These are phyloP conservation scores for Lophiotrema nucula DNA, from an alignment of 495 filamentous ascomycete species.

Conservation along the genomic window DNA sequence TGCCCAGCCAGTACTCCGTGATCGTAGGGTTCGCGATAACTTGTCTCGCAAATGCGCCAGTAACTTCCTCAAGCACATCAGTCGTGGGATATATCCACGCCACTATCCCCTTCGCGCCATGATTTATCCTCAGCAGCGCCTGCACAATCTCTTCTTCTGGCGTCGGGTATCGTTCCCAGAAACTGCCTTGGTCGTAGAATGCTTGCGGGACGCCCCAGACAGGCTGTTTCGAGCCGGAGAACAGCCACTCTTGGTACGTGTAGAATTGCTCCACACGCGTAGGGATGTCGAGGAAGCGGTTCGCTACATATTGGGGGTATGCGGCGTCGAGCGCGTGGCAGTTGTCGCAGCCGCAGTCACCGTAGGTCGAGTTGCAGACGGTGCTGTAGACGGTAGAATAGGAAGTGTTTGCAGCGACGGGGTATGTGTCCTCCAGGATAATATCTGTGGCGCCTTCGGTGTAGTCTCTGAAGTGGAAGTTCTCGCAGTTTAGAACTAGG, in stretches of 20 bases:
- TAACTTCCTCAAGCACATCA: constrained; percentile 44
- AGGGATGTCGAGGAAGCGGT: constrained; percentile 56
- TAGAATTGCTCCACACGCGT: constrained; percentile 52
- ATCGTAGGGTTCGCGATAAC: constrained; percentile 27
- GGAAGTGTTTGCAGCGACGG: constrained; percentile 57
- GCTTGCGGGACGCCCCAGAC: constrained; percentile 63
- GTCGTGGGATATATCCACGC: constrained; percentile 56
- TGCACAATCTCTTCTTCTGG: constrained; percentile 57
- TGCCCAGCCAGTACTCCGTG: constrained; percentile 46
- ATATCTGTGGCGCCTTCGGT: constrained; percentile 60
- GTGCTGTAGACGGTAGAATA: constrained; percentile 49
- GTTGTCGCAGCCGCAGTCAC: constrained; percentile 72
- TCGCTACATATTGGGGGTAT: constrained; percentile 30
- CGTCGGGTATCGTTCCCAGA: constrained; percentile 60
- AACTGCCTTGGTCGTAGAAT: constrained; percentile 58
- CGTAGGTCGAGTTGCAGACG: constrained; percentile 63
- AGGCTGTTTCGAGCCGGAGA: constrained; percentile 45
- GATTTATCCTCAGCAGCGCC: constrained; percentile 61
- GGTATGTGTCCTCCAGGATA: constrained; percentile 66
- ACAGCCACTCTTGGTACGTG: constrained; percentile 46
- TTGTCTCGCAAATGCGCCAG: constrained; percentile 7
- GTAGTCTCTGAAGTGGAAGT: constrained; percentile 68
- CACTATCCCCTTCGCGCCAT: constrained; percentile 54
- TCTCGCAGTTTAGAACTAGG: constrained; percentile 66
- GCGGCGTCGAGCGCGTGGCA: constrained; percentile 43